Evolutionary conservation across 768 basidiomycete genomes (phyloP).

Genomic region (Hortiboletus flavorubellus): DNA sequence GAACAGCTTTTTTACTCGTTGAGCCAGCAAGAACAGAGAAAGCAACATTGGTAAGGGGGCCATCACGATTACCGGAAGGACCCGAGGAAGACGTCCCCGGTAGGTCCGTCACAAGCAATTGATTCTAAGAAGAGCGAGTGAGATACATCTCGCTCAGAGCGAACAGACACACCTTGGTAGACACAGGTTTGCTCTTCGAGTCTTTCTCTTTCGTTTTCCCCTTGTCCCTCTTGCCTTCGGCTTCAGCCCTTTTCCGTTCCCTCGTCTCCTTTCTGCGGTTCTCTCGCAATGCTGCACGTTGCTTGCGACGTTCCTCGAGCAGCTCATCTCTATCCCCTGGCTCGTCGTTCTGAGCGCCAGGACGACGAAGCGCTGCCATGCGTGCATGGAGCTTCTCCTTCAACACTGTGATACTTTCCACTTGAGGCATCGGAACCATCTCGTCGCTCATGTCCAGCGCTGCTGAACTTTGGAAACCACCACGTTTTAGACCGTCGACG

Average conservation of each 20-base stretch:
- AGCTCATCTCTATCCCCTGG: constrained; percentile 75
- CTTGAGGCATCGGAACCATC: constrained; percentile 61
- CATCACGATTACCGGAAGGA: constrained; percentile 31
- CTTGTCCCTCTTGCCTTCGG: constrained; percentile 53
- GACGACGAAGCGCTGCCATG: constrained; percentile 64
- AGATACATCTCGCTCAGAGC: background rate
- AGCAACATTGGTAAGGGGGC: constrained; percentile 57
- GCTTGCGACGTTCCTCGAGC: constrained; percentile 71
- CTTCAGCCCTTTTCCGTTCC: constrained; percentile 71
- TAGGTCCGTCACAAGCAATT: constrained; percentile 66
- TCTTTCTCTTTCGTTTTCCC: constrained; percentile 48
- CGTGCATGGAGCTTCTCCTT: constrained; percentile 73
- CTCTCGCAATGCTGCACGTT: constrained; percentile 82
- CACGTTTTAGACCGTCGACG: constrained; percentile 28
- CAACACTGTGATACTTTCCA: constrained; percentile 59
- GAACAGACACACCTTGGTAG: constrained; percentile 47
- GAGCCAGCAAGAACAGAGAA: constrained; percentile 63
- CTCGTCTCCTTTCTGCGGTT: constrained; percentile 79
- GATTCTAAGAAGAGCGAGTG: constrained; percentile 42
- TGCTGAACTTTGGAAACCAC: background rate
- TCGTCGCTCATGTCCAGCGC: constrained; percentile 17
- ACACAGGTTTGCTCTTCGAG: constrained; percentile 29
- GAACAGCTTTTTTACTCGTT: constrained; percentile 44
- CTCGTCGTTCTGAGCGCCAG: constrained; percentile 35
- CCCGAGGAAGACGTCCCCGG: constrained; percentile 21